Conservation (phyloP, 768 basidiomycete species). For the Amanita polypyramis region DNA sequence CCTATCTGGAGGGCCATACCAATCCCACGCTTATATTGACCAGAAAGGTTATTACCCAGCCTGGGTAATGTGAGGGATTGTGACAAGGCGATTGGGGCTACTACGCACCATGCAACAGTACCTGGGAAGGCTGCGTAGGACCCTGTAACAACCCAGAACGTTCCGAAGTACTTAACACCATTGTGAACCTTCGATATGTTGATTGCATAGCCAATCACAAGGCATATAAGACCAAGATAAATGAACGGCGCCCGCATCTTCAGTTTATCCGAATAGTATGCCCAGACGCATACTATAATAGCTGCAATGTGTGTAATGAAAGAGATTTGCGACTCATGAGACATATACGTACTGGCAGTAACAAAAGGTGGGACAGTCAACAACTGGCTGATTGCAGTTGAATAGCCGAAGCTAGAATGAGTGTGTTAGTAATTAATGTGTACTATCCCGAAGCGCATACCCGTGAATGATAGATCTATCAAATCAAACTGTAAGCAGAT, state of each 20-base stretch:
- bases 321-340: no score
- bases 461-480: slow-evolving; percentile 48
- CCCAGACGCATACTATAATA: slow-evolving; percentile 42
- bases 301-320: background rate
- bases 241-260: slow-evolving; percentile 16
- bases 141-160: slow-evolving; percentile 59
- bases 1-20: slow-evolving; percentile 65
- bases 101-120: slow-evolving; percentile 44
- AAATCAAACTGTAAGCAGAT: background rate
- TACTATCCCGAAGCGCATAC: slow-evolving; percentile 15
- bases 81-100: background rate
- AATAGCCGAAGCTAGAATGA: slow-evolving; percentile 44
- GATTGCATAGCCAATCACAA: background rate
- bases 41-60: slow-evolving; percentile 56
- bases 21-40: slow-evolving; percentile 61
- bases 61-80: slow-evolving; percentile 20
- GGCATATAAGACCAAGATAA: background rate
- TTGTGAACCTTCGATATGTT: slow-evolving; percentile 3
- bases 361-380: slow-evolving; percentile 63
- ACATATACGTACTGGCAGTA: slow-evolving; percentile 40
- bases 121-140: slow-evolving; percentile 51
- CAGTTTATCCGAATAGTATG: slow-evolving; percentile 48
- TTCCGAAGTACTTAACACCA: slow-evolving; percentile 64
- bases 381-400: slow-evolving; percentile 46
- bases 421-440: background rate